A percentile compares a stretch with the other conserved stretches of the same genome.
phyloP scores from a whole-genome alignment of 2,329 filamentous ascomycete genomes.

The Diaporthe caulivora region DNA sequence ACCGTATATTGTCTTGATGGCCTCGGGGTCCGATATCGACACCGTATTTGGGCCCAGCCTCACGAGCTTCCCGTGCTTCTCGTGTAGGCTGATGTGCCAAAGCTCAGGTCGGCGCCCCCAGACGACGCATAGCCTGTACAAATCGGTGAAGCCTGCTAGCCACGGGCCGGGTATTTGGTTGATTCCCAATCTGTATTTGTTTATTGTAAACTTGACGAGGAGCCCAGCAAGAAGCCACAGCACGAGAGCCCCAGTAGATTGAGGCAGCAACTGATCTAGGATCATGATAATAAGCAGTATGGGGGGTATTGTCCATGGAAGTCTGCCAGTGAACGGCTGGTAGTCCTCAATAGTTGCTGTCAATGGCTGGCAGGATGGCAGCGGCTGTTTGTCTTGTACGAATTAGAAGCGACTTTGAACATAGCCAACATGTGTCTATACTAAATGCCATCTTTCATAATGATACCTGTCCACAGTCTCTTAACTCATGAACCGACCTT shows the following conservation, averaged over 20 bases:
- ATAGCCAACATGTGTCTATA: not conserved
- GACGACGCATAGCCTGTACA: not conserved
- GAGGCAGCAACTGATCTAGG: slow-evolving; percentile 26
- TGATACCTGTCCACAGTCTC: not conserved
- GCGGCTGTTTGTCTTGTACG: not conserved
- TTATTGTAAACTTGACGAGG: slow-evolving; percentile 9
- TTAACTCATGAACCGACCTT: too few relatives aligned
- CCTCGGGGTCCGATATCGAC: slow-evolving; percentile 35
- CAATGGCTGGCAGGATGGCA: not conserved
- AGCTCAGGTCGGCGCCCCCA: slow-evolving; percentile 23
- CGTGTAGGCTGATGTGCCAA: slow-evolving; percentile 36
- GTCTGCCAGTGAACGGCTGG: not conserved
- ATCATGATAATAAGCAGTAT: slow-evolving; percentile 10
- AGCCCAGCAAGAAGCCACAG: not conserved
- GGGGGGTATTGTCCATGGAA: too few relatives aligned
- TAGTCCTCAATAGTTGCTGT: not conserved
- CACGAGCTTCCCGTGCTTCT: slow-evolving; percentile 36
- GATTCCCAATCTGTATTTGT: slow-evolving; percentile 27
- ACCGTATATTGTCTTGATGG: slow-evolving; percentile 38
- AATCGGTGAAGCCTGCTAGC: slow-evolving; percentile 6
- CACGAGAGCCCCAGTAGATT: not conserved
- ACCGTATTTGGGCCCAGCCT: slow-evolving; percentile 39
- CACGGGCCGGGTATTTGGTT: slow-evolving; percentile 18
- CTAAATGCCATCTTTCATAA: not conserved
- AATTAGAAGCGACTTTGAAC: not conserved